Evolutionary conservation across 2,329 filamentous ascomycete species (phyloP), one percentile per base, ranked within the genome.

Genomic region (Arthroderma sp.): DNA sequence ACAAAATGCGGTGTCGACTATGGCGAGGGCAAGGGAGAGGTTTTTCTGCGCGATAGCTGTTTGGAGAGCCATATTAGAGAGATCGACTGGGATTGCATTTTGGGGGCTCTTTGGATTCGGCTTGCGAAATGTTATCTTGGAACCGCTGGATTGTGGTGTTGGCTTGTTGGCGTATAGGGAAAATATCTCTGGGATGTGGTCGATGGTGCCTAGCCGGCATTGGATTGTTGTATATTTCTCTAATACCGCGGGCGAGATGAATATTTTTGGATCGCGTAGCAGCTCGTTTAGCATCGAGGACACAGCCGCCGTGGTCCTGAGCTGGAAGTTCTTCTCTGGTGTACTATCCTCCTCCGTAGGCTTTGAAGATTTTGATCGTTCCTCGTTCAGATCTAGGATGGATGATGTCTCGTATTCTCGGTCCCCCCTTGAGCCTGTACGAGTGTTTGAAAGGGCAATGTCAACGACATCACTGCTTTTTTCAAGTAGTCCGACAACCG

Each of bases 161-260:
- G 85, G 82, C 63, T 96, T 98, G 53, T 77, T 77, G 40, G 85
- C 85, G 61, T 89, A 96, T 43, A 95, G 72, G 45, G 80, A 69
- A 57, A 98, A 82, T 36, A 87, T 77, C 48, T 81, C 75, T 5
- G 89, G 86, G 50, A 96, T 76, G 38, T 83, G 80, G 51, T 85
- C 77, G 2, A 86, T 80, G 46, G 75, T 78, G 49, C 78, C 75
- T 37, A 96, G 74, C 7, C 80, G 72, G 29, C 80, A 72, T 61
- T 94, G 86, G 38, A 85, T 77, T 33, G 76, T 71, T 49, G 94
- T 80, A 62, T 95, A 96, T 53, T 75, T 63, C 46, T 75, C 70
- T 34, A 96, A 75, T 31, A 89, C 69, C 29, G 74, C 68, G 6
- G 81, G 77, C 4, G 84, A 83, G 57, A 96, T 83, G 65, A 87